Evolutionary conservation across 805 yeast genomes (phyloP), one percentile per base, ranked within the genome.

Genomic region (Hanseniaspora vineae): DNA sequence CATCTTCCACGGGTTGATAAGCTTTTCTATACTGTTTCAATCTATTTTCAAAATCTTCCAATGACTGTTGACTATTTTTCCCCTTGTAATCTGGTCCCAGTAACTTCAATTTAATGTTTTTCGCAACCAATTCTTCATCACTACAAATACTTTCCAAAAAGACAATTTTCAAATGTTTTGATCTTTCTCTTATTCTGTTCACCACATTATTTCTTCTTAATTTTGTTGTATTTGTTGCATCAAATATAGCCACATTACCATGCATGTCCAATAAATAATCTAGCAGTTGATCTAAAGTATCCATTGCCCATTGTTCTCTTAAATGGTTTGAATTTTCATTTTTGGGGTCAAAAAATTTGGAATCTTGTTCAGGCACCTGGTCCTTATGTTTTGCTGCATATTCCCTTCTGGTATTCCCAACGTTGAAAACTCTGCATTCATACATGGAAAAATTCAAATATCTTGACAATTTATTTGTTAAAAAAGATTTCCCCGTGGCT

Each of bases 251-350:
- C 9, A 90, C 96, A 6, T 89, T 80, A 2, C 97, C 97, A 32
- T 80, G 77, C 0, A 87, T 94, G 13, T 77, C 72, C 44, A 88
- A 61, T 4, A 92, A 74, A 64, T 85, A 89, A 55, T 89, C 90
- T 35, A 90, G 68, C 48, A 90, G 66, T 57, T 82, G 84, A 51
- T 87, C 90, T 49, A 90, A 67, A 0, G 98, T 90, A 53, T 90
- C 95, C 78, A 83, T 80, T 0, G 98, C 98, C 97, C 97, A 92
- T 62, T 83, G 76, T 58, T 90, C 97, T 51, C 97, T 75, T 42
- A 87, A 67, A 32, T 72, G 69, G 3, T 77, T 77, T 15, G 82
- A 77, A 13, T 75, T 68, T 39, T 70, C 65, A 62, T 92, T 87
- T 47, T 77, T 79, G 0, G 97, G 97, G 33, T 81, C 75, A 66